These are phyloP conservation scores for Ustilago xerochloae DNA, from an alignment of 1,284 basidiomycete genomes.

Conservation along the genomic window DNA sequence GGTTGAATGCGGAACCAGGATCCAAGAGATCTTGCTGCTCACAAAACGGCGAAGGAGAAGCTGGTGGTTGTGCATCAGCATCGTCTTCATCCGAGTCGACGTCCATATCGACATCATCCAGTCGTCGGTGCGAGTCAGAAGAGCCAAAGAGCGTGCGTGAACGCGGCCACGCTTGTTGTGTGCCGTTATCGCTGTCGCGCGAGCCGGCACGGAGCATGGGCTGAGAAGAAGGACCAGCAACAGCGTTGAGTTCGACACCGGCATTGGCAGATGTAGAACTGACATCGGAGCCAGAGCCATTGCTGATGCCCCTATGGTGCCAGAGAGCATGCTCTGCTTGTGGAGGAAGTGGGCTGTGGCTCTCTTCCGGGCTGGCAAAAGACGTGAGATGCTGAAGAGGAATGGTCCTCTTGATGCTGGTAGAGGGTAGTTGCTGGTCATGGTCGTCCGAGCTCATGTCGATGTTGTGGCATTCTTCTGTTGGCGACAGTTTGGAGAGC, in stretches of 20 bases:
- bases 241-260: constrained; percentile 29
- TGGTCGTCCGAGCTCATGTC: constrained; percentile 18
- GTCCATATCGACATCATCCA: constrained; percentile 45
- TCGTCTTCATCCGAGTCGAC: constrained; percentile 47
- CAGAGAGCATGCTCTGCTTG: constrained; percentile 14
- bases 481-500: constrained; percentile 31
- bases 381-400: constrained; percentile 27
- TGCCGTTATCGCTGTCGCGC: constrained; percentile 7
- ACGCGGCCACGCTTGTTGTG: constrained; percentile 14
- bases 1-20: constrained; percentile 9
- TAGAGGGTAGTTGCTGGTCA: constrained; percentile 7
- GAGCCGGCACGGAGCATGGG: constrained; percentile 34
- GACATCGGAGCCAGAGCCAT: constrained; percentile 41
- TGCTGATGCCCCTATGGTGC: constrained; percentile 39
- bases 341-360: background rate
- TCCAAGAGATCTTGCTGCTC: constrained; percentile 32
- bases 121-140: constrained; percentile 22
- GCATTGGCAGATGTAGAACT: constrained; percentile 33
- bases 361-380: constrained; percentile 17
- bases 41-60: constrained; percentile 50
- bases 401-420: constrained; percentile 38
- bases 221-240: constrained; percentile 40
- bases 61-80: constrained; percentile 30
- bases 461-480: constrained; percentile 28
- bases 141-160: constrained; percentile 32